Evolutionary conservation across 306 rosid genomes (phyloP).

Genomic region (Cucurbita pepo): DNA sequence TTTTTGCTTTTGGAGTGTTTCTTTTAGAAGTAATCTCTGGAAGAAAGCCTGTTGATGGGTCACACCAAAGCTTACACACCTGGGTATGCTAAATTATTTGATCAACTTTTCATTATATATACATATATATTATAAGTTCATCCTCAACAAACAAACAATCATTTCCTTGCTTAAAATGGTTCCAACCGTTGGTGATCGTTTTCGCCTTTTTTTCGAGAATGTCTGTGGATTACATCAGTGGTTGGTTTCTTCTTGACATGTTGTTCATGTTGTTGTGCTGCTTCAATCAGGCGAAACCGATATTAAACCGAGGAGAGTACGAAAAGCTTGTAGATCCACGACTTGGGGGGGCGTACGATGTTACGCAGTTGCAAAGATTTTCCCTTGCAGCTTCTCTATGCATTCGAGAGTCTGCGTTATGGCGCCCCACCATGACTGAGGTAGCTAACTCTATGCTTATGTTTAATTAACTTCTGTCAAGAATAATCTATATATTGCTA

Average conservation of each 20-base stretch:
- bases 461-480: neutral
- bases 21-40: conserved; percentile 77
- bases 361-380: conserved; percentile 34
- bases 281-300: conserved; percentile 59
- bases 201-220: neutral
- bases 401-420: conserved; percentile 54
- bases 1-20: conserved; percentile 93
- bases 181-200: neutral
- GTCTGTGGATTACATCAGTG: neutral
- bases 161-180: neutral
- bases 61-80: conserved; percentile 79
- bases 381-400: conserved; percentile 76
- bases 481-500: neutral
- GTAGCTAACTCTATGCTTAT: conserved; percentile 17
- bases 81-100: conserved; percentile 38
- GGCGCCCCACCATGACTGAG: conserved; percentile 85
- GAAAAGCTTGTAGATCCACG: conserved; percentile 69
- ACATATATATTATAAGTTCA: neutral
- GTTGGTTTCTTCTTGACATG: neutral
- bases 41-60: conserved; percentile 77
- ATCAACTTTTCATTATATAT: neutral
- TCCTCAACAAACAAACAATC: neutral
- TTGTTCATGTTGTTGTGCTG: neutral
- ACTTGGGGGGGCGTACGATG: conserved; percentile 61
- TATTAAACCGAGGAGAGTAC: conserved; percentile 54